These are phyloP conservation scores for Solanum sitiens DNA, from an alignment of 257 asterid genomes.

Conservation along the genomic window DNA sequence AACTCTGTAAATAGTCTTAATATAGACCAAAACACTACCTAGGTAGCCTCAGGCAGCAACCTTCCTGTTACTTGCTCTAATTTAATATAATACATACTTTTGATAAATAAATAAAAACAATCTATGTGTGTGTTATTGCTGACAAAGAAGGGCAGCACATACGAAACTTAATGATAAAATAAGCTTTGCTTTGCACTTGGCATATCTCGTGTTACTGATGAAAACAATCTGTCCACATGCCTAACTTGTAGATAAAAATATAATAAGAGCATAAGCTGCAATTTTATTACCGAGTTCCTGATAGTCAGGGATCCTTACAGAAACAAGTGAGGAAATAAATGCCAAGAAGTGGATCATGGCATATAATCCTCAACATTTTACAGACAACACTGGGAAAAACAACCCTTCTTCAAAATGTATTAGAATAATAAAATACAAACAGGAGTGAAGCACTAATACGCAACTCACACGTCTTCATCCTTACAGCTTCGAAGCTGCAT, in stretches of 20 bases:
- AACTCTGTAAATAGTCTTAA: too few relatives aligned
- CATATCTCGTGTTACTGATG: neutral
- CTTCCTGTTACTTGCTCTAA: too few relatives aligned
- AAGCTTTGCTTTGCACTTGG: neutral
- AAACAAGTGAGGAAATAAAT: neutral
- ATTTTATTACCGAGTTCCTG: neutral
- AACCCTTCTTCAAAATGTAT: neutral
- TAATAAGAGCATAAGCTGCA: neutral
- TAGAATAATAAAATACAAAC: neutral
- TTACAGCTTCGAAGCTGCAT: slow-evolving; percentile 77
- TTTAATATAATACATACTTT: too few relatives aligned
- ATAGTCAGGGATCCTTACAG: neutral
- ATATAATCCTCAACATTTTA: neutral
- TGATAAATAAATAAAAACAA: too few relatives aligned
- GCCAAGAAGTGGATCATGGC: neutral
- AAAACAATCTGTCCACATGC: neutral
- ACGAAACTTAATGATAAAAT: too few relatives aligned
- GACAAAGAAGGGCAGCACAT: neutral
- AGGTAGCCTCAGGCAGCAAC: too few relatives aligned
- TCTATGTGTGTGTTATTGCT: neutral
- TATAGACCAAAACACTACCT: too few relatives aligned
- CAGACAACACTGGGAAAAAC: neutral
- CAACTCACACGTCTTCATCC: neutral
- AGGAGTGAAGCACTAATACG: neutral
- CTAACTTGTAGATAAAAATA: neutral